Conservation (phyloP, 345 rosid species). For the Microthlaspi erraticum region DNA sequence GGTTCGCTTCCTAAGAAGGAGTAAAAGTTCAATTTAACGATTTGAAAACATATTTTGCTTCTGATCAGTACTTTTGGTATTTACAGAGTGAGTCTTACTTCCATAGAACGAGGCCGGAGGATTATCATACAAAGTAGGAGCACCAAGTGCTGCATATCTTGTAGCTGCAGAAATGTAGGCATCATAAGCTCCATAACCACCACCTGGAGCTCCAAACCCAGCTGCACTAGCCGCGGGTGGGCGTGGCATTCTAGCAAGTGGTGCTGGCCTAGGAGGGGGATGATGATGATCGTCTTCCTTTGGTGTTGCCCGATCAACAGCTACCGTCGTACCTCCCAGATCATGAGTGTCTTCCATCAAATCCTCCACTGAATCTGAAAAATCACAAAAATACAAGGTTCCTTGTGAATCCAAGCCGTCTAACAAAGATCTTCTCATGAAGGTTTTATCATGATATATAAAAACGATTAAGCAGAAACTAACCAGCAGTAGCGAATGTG, state of each 20-base stretch:
- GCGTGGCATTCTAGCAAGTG: constrained; percentile 59
- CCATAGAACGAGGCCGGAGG: constrained; percentile 79
- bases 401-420: not conserved
- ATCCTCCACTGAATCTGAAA: constrained; percentile 82
- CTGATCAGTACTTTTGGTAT: constrained; percentile 3
- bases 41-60: not conserved
- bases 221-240: constrained; percentile 48
- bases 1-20: constrained; percentile 73
- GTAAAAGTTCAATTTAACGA: constrained; percentile 17
- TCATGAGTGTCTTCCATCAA: constrained; percentile 95
- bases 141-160: constrained; percentile 92
- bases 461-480: constrained; percentile 31
- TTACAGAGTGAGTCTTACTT: constrained; percentile 56
- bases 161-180: constrained; percentile 98
- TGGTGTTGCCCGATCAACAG: constrained; percentile 97
- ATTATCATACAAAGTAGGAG: constrained; percentile 94
- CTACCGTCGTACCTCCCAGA: constrained; percentile 84
- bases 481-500: constrained; percentile 87
- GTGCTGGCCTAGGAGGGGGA: constrained; percentile 52
- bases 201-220: constrained; percentile 76
- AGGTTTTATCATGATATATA: not conserved
- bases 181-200: constrained; percentile 98
- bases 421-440: not conserved
- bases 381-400: constrained; percentile 1
- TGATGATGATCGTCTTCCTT: constrained; percentile 80